Evolutionary conservation across 2,329 filamentous ascomycete species (phyloP), one percentile per base, ranked within the genome.

Genomic region (Septoria petroselini): DNA sequence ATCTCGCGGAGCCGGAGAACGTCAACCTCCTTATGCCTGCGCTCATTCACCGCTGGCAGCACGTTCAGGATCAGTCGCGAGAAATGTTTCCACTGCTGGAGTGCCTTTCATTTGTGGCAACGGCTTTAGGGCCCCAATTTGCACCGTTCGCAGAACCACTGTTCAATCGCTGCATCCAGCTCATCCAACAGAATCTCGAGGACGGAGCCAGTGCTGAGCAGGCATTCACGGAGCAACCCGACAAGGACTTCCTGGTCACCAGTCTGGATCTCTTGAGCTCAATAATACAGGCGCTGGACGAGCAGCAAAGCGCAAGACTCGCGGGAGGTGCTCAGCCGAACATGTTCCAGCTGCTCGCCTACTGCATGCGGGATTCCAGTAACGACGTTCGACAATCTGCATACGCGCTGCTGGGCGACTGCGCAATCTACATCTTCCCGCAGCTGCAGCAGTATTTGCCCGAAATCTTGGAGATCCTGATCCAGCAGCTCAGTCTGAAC

Each of bases 181-280:
- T 98, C 62, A 93, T 98, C 60, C 90, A 94, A 66, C 80, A 85
- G 62, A 97, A 95, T 62, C 77, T 98, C 23, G 85, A 96, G 70
- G 86, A 91, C 58, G 84, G 84, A 42, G 71, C 91, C 49, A 79
- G 82, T 5, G 84, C 87, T 4, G 81, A 80, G 59, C 87, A 91
- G 65, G 74, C 80, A 3, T 74, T 75, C 7, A 71, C 87, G 31
- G 91, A 96, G 50, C 76, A 81, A 42, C 91, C 93, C 1, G 91
- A 97, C 70, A 96, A 96, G 74, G 93, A 98, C 71, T 98, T 97
- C 72, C 76, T 97, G 54, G 86, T 98, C 40, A 97, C 93, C 23
- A 95, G 90, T 63, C 77, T 98, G 52, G 93, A 98, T 67, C 82
- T 98, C 11, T 74, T 98, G 48, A 95, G 91, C 65, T 86, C 91